Evolutionary conservation across 2,329 filamentous ascomycete species (phyloP).

Genomic region (Fusarium illudens): DNA sequence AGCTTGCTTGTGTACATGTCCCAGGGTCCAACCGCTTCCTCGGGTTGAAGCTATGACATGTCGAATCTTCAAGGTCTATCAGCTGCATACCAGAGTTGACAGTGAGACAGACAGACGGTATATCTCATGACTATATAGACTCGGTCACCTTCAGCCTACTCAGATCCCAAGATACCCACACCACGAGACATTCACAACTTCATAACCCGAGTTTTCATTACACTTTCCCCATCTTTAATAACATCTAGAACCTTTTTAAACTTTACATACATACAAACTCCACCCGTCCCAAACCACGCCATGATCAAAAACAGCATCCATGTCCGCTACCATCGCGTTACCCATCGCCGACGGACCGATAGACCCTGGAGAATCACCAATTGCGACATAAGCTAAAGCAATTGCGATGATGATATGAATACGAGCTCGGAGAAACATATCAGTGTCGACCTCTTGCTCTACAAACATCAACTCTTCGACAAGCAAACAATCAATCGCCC

Average conservation of each 20-base stretch:
- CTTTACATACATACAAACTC: neutral
- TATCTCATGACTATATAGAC: neutral
- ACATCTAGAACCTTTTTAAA: neutral
- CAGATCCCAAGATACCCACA: no score
- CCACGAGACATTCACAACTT: neutral
- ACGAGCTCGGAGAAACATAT: conserved; percentile 5
- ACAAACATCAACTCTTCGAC: neutral
- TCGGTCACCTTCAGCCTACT: no score
- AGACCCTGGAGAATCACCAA: conserved; percentile 11
- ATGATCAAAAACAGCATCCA: conserved; percentile 28
- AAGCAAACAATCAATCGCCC: neutral
- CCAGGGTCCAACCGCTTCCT: neutral
- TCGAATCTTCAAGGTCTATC: neutral
- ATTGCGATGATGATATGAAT: conserved; percentile 24
- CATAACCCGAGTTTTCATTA: neutral
- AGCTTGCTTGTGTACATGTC: neutral
- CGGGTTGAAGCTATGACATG: neutral
- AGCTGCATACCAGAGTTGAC: neutral
- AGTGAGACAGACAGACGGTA: neutral
- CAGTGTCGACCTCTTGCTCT: neutral
- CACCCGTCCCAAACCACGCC: conserved; percentile 13
- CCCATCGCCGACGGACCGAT: conserved; percentile 6
- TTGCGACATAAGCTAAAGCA: conserved; percentile 23
- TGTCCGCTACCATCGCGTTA: conserved; percentile 4
- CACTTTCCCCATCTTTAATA: neutral